Evolutionary conservation across 2,329 filamentous ascomycete species (phyloP), one percentile per base, ranked within the genome.

Genomic region (Tolypocladium ovalisporum): DNA sequence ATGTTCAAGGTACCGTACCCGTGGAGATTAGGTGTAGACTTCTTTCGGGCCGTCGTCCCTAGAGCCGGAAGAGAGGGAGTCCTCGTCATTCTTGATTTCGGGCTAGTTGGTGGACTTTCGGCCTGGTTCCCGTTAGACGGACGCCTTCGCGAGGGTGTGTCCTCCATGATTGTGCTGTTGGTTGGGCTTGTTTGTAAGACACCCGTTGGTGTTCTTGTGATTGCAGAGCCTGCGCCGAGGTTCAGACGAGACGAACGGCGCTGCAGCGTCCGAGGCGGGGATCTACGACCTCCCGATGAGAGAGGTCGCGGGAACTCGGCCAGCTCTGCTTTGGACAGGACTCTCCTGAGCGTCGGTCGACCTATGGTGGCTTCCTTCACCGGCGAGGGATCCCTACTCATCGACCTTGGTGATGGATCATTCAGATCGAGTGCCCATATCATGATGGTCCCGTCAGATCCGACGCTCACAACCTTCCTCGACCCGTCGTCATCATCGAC

Each of bases 281-380:
- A 85, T 29, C 75, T 76, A 51, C 79, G 76, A 4, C 80, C 79
- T 9, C 70, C 67, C 10, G 74, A 69, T 10, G 75, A 65, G 0
- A 76, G 74, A 4, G 79, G 74, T 5, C 82, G 75, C 61, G 84
- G 82, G 60, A 96, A 92, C 60, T 92, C 89, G 10, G 90, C 88
- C 44, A 97, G 76, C 65, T 97, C 93, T 0, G 88, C 86, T 64
- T 89, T 90, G 1, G 92, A 96, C 36, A 97, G 77, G 10, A 99
- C 88, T 57, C 89, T 88, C 56, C 94, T 82, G 37, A 97, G 74
- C 4, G 93, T 92, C 39, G 87, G 89, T 35, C 85, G 85, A 40
- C 79, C 77, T 1, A 83, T 76, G 2, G 81, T 75, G 24, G 64
- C 63, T 4, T 79, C 76, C 63, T 83, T 83, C 32, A 75, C 72